Evolutionary conservation across 768 basidiomycete genomes (phyloP).

Genomic region (Rhodotorula diobovata): DNA sequence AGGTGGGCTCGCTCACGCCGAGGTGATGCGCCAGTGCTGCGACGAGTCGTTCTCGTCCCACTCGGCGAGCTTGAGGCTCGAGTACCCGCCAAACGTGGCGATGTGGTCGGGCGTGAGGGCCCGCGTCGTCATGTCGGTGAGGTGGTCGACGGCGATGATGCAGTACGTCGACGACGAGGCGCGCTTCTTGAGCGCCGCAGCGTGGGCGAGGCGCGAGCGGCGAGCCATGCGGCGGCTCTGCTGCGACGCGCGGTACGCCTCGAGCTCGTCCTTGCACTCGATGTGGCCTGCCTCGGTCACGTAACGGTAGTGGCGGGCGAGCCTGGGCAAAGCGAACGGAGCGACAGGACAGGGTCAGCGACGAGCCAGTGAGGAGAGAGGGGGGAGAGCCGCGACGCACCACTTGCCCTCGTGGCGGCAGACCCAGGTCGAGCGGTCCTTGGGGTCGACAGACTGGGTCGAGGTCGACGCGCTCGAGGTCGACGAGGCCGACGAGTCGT

Average conservation of each 20-base stretch:
- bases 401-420: slow-evolving; percentile 18
- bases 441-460: slow-evolving; percentile 10
- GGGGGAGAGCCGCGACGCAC: background rate
- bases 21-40: background rate
- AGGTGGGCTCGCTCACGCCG: background rate
- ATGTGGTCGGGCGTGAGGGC: slow-evolving; percentile 11
- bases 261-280: slow-evolving; percentile 27
- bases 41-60: slow-evolving; percentile 7
- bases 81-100: slow-evolving; percentile 22
- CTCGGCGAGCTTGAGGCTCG: slow-evolving; percentile 25
- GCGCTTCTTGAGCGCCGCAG: background rate
- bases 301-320: background rate
- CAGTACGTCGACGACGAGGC: background rate
- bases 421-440: slow-evolving; percentile 26
- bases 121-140: slow-evolving; percentile 24
- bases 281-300: slow-evolving; percentile 6
- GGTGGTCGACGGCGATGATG: slow-evolving; percentile 31
- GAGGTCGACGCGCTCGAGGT: background rate
- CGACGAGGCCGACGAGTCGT: background rate
- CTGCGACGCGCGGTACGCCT: background rate
- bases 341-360: background rate
- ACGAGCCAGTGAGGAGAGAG: background rate
- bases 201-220: background rate
- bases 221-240: background rate
- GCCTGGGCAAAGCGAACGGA: too few relatives aligned